These are phyloP conservation scores for Dactylellina cionopaga DNA, from an alignment of 2,329 filamentous ascomycete species.

Conservation along the genomic window DNA sequence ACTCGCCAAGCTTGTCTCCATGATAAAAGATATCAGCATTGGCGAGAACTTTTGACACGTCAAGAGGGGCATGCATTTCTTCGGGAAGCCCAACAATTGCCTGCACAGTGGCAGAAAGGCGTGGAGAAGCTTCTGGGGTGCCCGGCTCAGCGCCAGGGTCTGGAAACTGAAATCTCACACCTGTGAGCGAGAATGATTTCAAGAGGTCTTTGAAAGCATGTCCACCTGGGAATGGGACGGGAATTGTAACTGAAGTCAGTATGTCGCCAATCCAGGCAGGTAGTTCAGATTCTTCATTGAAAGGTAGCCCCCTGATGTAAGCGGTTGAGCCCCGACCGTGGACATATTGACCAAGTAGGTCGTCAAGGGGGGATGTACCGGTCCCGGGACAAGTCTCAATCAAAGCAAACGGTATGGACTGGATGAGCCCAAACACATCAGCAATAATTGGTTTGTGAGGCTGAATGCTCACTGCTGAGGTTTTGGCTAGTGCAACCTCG, in stretches of 20 bases:
- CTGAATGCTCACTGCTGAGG: constrained; percentile 72
- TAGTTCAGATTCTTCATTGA: constrained; percentile 70
- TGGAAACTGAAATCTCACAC: constrained; percentile 87
- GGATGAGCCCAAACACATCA: constrained; percentile 76
- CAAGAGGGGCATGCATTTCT: constrained; percentile 85
- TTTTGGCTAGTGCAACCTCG: constrained; percentile 78
- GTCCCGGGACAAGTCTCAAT: constrained; percentile 79
- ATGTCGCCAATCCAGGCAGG: constrained; percentile 86
- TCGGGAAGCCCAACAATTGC: constrained; percentile 81
- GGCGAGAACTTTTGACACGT: constrained; percentile 79
- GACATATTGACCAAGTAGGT: constrained; percentile 81
- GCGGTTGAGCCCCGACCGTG: constrained; percentile 80
- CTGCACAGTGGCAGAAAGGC: constrained; percentile 82
- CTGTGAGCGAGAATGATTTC: constrained; percentile 83
- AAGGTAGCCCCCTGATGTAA: constrained; percentile 81
- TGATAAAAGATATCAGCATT: constrained; percentile 83
- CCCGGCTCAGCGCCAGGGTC: constrained; percentile 80
- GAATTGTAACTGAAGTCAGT: constrained; percentile 81
- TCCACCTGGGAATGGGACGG: constrained; percentile 80
- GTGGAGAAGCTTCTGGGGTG: constrained; percentile 77
- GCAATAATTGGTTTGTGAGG: constrained; percentile 75
- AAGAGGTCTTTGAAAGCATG: constrained; percentile 83
- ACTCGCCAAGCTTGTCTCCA: constrained; percentile 78
- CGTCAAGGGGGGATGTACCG: constrained; percentile 82
- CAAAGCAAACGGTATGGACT: constrained; percentile 77